Evolutionary conservation across 208 protist species (phyloP).

Genomic region (Trypanosomatidae sp.): DNA sequence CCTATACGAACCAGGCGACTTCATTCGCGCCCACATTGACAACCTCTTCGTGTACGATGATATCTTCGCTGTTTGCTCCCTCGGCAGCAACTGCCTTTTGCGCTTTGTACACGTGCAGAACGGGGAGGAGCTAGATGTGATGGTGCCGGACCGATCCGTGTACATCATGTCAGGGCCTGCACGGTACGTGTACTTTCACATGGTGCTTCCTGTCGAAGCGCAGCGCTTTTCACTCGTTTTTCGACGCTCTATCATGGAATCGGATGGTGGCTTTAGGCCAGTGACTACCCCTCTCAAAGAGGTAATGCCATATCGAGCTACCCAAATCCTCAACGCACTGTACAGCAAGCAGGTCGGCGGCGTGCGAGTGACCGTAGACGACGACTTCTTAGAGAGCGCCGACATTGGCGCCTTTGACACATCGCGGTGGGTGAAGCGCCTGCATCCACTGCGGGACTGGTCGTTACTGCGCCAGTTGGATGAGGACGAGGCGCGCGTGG

Average conservation of each 20-base stretch:
- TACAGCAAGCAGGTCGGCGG: constrained; percentile 85
- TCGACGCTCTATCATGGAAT: constrained; percentile 86
- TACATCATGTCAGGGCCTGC: constrained; percentile 89
- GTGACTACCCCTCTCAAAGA: constrained; percentile 64
- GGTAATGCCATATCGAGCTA: constrained; percentile 83
- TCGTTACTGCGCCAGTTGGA: constrained; percentile 81
- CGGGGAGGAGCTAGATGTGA: constrained; percentile 83
- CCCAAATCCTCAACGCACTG: constrained; percentile 83
- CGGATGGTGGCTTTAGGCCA: constrained; percentile 76
- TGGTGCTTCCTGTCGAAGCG: constrained; percentile 84
- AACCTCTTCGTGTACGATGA: constrained; percentile 92
- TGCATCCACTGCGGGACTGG: constrained; percentile 85
- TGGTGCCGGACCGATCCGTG: constrained; percentile 79
- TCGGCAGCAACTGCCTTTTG: constrained; percentile 78
- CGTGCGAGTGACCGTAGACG: constrained; percentile 74
- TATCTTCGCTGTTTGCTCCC: constrained; percentile 82
- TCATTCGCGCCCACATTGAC: constrained; percentile 90
- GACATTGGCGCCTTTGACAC: constrained; percentile 87
- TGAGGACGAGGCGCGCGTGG: constrained; percentile 78
- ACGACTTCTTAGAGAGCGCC: constrained; percentile 77
- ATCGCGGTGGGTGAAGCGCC: constrained; percentile 75
- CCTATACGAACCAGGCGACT: constrained; percentile 88
- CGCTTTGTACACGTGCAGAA: constrained; percentile 90
- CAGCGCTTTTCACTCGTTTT: constrained; percentile 89
- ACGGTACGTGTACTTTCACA: constrained; percentile 91